Base-by-base conservation (phyloP, 306 rosid genomes). In the Urtica urens region DNA sequence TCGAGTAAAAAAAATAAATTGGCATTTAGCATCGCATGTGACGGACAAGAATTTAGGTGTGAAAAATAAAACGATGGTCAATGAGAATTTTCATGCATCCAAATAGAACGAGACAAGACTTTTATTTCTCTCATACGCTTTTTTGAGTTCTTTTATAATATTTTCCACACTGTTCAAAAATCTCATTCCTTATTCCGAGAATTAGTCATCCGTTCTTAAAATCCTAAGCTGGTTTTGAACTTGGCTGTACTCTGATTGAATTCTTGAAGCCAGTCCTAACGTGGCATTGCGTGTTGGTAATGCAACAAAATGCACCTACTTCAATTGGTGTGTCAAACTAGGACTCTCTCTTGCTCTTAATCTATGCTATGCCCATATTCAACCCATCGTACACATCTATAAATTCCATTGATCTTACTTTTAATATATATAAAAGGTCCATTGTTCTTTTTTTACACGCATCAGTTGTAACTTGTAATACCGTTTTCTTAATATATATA, bases 231-330 rank as follows among this genome's bases (percentile, higher is more conserved):
- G 19, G 41, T 25, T 35, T 23, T 1, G 27, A 19, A 11, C 33
- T 22, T 47, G 38, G 25, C 54, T 3, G 10, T 22, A 10, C n/a
- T 10, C 29, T 31, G 21, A 46, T 21, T n/a, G n/a, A 38, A 51
- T 17, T 14, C 29, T 30, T 29, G 35, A 23, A 38, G 23, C 37
- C 52, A 50, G 46, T 38, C 46, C 41, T 63, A 62, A 44, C 53
- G 48, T 46, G 65, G n/a, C 40, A 51, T 69, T 69, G 48, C 61
- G 74, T 69, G 74, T 62, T 62, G 74, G 69, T 48, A 69, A 65
- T 45, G 29, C 23, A 60, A 45, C 52, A 37, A 25, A 27, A n/a
- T 34, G 33, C 39, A 14, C 16, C 54, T 14, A 48, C 26, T 30
- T 6, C 23, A 13, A 13, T 63, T 64, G 40, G 63, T 60, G 54